Conservation (phyloP, 1,284 basidiomycete genomes). For the Takashimella koratensis region DNA sequence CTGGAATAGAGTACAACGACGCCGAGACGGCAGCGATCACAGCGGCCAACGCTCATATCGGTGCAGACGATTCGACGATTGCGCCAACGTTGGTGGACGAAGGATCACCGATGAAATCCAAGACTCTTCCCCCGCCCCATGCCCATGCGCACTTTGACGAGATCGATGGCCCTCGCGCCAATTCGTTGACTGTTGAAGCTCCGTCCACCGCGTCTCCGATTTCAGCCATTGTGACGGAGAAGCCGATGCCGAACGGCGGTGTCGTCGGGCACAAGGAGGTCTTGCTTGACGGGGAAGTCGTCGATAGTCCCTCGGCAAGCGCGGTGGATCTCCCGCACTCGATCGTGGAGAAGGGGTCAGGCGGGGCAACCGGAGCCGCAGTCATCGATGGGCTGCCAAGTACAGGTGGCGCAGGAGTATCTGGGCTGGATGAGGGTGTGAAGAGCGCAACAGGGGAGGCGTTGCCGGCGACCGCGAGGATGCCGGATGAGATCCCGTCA, state of each 20-base stretch:
- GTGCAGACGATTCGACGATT: neutral
- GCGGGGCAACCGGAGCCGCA: neutral
- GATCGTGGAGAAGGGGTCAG: neutral
- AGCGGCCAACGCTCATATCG: conserved; percentile 16
- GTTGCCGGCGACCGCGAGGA: conserved; percentile 7
- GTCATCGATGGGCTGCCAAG: neutral
- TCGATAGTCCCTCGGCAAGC: neutral
- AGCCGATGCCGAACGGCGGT: neutral
- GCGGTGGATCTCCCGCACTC: neutral
- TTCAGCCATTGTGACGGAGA: neutral
- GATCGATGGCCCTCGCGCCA: neutral
- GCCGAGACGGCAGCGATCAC: conserved; percentile 29
- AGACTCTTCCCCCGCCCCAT: conserved; percentile 16
- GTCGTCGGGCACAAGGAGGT: neutral
- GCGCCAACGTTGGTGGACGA: conserved; percentile 1
- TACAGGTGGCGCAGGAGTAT: neutral
- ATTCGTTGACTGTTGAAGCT: neutral
- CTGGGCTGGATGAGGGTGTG: neutral
- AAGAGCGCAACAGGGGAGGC: conserved; percentile 1
- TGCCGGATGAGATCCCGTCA: conserved; percentile 5
- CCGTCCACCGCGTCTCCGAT: neutral
- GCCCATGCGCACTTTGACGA: conserved; percentile 2
- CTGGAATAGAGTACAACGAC: conserved; percentile 20
- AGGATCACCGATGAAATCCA: conserved; percentile 24
- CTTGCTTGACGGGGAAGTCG: neutral